Conservation (phyloP, 352 stramenopile genomes). For the Phytophthora chlamydospora region DNA sequence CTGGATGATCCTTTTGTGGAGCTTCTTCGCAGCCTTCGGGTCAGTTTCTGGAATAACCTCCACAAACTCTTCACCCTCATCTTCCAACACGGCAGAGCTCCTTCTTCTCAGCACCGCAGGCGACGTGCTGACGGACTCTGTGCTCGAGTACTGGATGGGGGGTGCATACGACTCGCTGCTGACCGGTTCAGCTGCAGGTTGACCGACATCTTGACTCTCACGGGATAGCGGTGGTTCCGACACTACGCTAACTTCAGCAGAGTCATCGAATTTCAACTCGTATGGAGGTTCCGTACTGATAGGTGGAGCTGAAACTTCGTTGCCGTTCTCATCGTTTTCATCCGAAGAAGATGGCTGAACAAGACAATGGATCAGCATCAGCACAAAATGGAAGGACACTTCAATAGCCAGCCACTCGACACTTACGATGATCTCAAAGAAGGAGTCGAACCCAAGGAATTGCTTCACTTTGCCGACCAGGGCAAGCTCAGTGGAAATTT, state of each 20-base stretch:
- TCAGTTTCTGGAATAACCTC: slow-evolving; percentile 61
- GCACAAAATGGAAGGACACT: background rate
- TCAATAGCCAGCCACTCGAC: background rate
- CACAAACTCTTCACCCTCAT: slow-evolving; percentile 62
- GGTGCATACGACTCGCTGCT: slow-evolving; percentile 19
- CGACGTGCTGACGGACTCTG: slow-evolving; percentile 3
- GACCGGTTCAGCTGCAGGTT: slow-evolving; percentile 19
- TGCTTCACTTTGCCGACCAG: slow-evolving; percentile 52
- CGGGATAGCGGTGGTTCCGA: slow-evolving; percentile 8
- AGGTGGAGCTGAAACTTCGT: slow-evolving; percentile 3
- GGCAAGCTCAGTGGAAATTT: slow-evolving; percentile 44
- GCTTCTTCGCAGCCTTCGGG: slow-evolving; percentile 61
- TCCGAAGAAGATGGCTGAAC: slow-evolving; percentile 18
- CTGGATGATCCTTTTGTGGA: slow-evolving; percentile 78
- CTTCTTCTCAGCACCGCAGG: slow-evolving; percentile 30
- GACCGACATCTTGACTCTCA: slow-evolving; percentile 16
- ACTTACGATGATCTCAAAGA: slow-evolving; percentile 71
- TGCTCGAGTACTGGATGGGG: slow-evolving; percentile 30
- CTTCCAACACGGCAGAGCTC: slow-evolving; percentile 39
- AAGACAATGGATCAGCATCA: background rate
- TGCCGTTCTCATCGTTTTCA: slow-evolving; percentile 15
- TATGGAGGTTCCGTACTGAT: slow-evolving; percentile 7
- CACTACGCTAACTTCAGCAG: slow-evolving; percentile 10
- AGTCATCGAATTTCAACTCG: slow-evolving; percentile 18
- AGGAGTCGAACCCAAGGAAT: slow-evolving; percentile 71